A percentile compares a stretch with the other conserved stretches of the same genome.
Evolutionary conservation across 257 asterid species (phyloP).

Genomic region (Nicotiana otophora): DNA sequence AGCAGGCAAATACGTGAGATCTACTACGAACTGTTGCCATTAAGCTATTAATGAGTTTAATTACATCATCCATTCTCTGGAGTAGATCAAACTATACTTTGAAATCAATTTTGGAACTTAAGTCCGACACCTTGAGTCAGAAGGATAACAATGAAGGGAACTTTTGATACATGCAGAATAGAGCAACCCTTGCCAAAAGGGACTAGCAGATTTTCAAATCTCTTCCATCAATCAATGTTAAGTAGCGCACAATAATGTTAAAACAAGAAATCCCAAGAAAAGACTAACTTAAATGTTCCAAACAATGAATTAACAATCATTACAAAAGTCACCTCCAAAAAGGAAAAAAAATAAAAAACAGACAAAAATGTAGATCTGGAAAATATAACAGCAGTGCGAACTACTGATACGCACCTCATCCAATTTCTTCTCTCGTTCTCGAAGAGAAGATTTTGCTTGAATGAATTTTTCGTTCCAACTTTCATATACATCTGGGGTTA

Average conservation of each 20-base stretch:
- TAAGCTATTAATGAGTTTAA: background rate
- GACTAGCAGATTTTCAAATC: background rate
- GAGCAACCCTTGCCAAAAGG: background rate
- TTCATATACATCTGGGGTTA: slow-evolving; percentile 70
- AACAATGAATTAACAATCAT: background rate
- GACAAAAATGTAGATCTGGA: background rate
- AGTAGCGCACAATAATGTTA: background rate
- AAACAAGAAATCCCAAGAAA: background rate
- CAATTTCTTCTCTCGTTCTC: slow-evolving; percentile 96
- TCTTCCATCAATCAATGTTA: background rate
- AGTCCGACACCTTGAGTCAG: background rate
- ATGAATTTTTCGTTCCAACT: slow-evolving; percentile 93
- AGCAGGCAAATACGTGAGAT: background rate
- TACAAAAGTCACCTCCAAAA: background rate
- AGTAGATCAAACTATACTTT: background rate
- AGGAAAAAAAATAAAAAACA: background rate
- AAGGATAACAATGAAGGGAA: background rate
- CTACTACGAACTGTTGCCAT: background rate
- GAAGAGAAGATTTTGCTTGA: slow-evolving; percentile 94
- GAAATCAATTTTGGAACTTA: background rate
- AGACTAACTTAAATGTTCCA: background rate
- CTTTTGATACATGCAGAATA: background rate
- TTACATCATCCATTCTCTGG: background rate
- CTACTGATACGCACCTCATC: slow-evolving; percentile 61
- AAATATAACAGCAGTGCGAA: background rate